Evolutionary conservation across 2,329 filamentous ascomycete species (phyloP).

Genomic region (Elsinoe perseae): DNA sequence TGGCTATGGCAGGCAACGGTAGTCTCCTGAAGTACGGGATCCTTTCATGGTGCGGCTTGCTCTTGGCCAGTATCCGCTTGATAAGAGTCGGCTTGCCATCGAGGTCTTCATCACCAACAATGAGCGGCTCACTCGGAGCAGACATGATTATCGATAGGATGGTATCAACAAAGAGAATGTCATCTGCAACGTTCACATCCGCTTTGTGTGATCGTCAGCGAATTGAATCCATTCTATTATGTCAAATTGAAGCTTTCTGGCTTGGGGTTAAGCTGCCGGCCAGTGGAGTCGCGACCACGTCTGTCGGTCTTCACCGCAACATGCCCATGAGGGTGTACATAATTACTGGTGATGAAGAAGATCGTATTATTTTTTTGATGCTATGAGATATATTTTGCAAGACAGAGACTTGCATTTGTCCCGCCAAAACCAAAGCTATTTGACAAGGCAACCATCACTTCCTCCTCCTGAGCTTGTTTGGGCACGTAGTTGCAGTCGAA

Average conservation of each 20-base stretch:
- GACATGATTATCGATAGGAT: not conserved
- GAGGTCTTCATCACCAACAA: not conserved
- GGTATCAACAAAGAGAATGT: not conserved
- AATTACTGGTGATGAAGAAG: not conserved
- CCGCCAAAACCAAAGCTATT: slow-evolving; percentile 99
- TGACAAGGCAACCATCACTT: slow-evolving; percentile 67
- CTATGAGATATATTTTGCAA: slow-evolving; percentile 43
- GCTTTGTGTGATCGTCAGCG: not conserved
- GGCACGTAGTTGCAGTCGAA: slow-evolving; percentile 84
- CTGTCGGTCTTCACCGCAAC: not conserved
- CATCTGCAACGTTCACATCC: not conserved
- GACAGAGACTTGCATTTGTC: slow-evolving; percentile 85
- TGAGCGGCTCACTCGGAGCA: not conserved
- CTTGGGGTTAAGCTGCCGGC: not conserved
- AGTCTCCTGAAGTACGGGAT: slow-evolving; percentile 50
- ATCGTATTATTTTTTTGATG: slow-evolving; percentile 13
- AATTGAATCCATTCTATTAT: slow-evolving; percentile 5
- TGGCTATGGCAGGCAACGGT: slow-evolving; percentile 49
- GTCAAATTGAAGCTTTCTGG: slow-evolving; percentile 8
- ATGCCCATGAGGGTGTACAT: not conserved
- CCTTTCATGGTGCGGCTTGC: slow-evolving; percentile 42
- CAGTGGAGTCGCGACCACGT: not conserved
- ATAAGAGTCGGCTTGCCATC: slow-evolving; percentile 17
- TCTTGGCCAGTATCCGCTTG: slow-evolving; percentile 27
- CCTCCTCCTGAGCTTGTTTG: slow-evolving; percentile 58